Conservation (phyloP, 176 grass and related monocot species). For the Pharus latifolius region DNA sequence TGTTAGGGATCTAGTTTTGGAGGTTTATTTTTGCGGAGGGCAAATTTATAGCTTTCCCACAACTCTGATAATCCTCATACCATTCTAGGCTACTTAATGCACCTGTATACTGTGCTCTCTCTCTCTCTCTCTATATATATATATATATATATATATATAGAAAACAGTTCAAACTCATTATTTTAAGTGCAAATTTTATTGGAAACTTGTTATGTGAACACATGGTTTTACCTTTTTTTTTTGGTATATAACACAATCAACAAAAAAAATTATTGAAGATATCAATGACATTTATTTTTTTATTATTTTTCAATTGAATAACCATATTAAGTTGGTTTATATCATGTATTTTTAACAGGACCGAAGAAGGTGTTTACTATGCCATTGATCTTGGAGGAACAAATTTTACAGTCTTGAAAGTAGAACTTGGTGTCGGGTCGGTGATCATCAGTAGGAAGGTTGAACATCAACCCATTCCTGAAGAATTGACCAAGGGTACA, state of each 20-base stretch:
- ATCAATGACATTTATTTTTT: not conserved
- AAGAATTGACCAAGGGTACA: constrained; percentile 63
- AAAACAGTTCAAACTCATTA: too few relatives aligned
- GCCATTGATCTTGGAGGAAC: constrained; percentile 85
- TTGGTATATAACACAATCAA: not conserved
- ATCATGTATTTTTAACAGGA: constrained; percentile 25
- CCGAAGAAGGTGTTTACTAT: constrained; percentile 76
- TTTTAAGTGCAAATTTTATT: too few relatives aligned
- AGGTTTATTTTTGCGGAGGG: too few relatives aligned
- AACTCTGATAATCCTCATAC: too few relatives aligned
- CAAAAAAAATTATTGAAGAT: not conserved
- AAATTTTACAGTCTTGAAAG: constrained; percentile 58
- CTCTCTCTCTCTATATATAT: too few relatives aligned
- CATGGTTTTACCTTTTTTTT: not conserved
- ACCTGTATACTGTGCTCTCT: too few relatives aligned
- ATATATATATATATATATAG: too few relatives aligned
- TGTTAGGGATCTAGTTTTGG: too few relatives aligned
- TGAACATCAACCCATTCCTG: constrained; percentile 57
- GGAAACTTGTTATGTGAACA: not conserved
- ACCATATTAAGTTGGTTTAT: not conserved
- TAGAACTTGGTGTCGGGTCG: constrained; percentile 52
- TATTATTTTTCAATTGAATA: not conserved
- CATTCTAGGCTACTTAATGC: too few relatives aligned
- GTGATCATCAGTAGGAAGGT: constrained; percentile 46
- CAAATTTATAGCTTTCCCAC: too few relatives aligned